Percentiles rank a stretch among this genome's conserved stretches.
These are phyloP conservation scores for Cicer pinnatifidum DNA, from an alignment of 306 rosid species.

Conservation along the genomic window DNA sequence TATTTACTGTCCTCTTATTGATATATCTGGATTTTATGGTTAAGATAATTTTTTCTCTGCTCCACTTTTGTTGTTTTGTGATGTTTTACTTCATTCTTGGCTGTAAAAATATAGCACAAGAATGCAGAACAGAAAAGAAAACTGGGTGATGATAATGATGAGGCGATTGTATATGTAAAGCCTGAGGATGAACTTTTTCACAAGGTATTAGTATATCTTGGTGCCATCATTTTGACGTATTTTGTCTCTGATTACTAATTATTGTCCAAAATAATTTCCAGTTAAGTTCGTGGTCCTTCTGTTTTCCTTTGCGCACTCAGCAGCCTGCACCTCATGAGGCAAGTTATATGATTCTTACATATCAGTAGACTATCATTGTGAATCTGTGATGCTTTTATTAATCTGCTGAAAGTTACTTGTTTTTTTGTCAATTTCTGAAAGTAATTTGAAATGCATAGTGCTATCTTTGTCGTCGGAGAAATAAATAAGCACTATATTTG, in stretches of 20 bases:
- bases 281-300: slow-evolving; percentile 76
- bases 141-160: slow-evolving; percentile 44
- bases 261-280: slow-evolving; percentile 53
- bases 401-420: slow-evolving; percentile 17
- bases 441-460: background rate
- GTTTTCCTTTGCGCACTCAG: slow-evolving; percentile 62
- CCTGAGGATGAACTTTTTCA: slow-evolving; percentile 86
- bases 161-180: slow-evolving; percentile 63
- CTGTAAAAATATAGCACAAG: slow-evolving; percentile 57
- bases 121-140: slow-evolving; percentile 53
- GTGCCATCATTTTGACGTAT: background rate
- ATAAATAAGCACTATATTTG: background rate
- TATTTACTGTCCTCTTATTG: slow-evolving; percentile 14
- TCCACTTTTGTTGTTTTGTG: slow-evolving; percentile 12
- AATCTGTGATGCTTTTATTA: slow-evolving; percentile 3
- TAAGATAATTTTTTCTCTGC: slow-evolving; percentile 20
- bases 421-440: slow-evolving; percentile 32
- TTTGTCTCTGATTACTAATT: slow-evolving; percentile 36
- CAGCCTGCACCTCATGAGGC: slow-evolving; percentile 69
- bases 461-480: slow-evolving; percentile 26
- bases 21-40: slow-evolving; percentile 11
- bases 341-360: slow-evolving; percentile 44
- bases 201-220: slow-evolving; percentile 57
- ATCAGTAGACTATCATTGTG: slow-evolving; percentile 6
- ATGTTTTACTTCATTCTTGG: slow-evolving; percentile 32